A percentile compares a stretch with the other conserved stretches of the same genome.
These are phyloP conservation scores for Parastagonospora avenae DNA, from an alignment of 2,329 filamentous ascomycete genomes.

Conservation along the genomic window DNA sequence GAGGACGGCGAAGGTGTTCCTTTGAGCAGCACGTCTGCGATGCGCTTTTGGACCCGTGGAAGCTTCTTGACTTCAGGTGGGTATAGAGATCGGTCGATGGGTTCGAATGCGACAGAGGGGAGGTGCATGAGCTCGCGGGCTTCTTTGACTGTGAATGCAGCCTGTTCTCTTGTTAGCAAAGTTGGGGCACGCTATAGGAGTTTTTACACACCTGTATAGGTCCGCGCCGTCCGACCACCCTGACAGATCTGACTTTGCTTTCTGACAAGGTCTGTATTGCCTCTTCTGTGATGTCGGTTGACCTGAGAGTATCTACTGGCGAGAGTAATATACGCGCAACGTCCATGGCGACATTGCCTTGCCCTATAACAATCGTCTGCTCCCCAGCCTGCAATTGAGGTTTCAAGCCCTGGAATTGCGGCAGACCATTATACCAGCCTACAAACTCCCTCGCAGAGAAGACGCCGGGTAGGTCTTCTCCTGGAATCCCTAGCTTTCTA, in stretches of 20 bases:
- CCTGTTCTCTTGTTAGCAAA: conserved; percentile 58
- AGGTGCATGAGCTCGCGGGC: conserved; percentile 84
- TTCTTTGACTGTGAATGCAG: conserved; percentile 95
- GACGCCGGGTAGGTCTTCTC: conserved; percentile 77
- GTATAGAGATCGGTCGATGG: conserved; percentile 69
- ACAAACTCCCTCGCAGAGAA: conserved; percentile 93
- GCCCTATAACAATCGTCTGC: conserved; percentile 85
- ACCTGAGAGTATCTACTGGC: conserved; percentile 71
- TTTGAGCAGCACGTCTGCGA: conserved; percentile 81
- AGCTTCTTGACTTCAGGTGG: conserved; percentile 71
- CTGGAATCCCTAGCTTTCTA: conserved; percentile 75
- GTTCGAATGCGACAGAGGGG: conserved; percentile 71
- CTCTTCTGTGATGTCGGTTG: conserved; percentile 87
- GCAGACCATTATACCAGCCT: conserved; percentile 97
- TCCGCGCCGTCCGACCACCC: conserved; percentile 86
- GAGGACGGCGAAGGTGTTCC: conserved; percentile 63
- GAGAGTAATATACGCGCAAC: conserved; percentile 86
- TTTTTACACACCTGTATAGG: conserved; percentile 72
- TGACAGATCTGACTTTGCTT: conserved; percentile 78
- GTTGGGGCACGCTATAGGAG: background rate
- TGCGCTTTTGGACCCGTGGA: conserved; percentile 73
- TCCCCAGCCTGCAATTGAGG: conserved; percentile 77
- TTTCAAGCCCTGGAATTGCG: conserved; percentile 74
- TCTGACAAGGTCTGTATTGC: conserved; percentile 74
- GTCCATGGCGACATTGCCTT: conserved; percentile 95